phyloP scores from a whole-genome alignment of 352 stramenopile genomes.

The Globisporangium ultimum region DNA sequence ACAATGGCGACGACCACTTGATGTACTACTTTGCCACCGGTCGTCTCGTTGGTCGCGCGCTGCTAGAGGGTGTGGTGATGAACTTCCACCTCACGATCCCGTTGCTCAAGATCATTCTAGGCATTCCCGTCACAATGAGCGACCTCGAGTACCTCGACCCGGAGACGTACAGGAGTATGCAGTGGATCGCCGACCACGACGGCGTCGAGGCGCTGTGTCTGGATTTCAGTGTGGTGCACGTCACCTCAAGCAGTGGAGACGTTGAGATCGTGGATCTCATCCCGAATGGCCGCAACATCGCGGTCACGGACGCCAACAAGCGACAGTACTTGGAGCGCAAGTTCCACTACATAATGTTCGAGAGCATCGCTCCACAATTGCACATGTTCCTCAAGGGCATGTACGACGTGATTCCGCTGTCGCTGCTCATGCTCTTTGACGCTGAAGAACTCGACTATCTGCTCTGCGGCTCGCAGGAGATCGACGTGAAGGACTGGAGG shows the following conservation, averaged over 20 bases:
- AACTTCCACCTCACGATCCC: slow-evolving; percentile 93
- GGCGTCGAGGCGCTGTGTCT: slow-evolving; percentile 47
- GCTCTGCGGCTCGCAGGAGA: slow-evolving; percentile 92
- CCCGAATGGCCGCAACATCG: slow-evolving; percentile 51
- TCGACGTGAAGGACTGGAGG: slow-evolving; percentile 95
- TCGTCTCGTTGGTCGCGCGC: slow-evolving; percentile 49
- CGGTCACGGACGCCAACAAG: slow-evolving; percentile 96
- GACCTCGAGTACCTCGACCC: slow-evolving; percentile 90
- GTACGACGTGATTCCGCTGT: slow-evolving; percentile 94
- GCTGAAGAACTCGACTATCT: slow-evolving; percentile 96
- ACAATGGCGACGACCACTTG: slow-evolving; percentile 66
- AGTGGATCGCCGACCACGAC: slow-evolving; percentile 65
- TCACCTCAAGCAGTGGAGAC: slow-evolving; percentile 10
- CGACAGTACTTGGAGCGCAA: slow-evolving; percentile 91
- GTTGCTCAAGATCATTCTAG: slow-evolving; percentile 97
- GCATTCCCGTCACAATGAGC: slow-evolving; percentile 91
- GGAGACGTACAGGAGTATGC: slow-evolving; percentile 52
- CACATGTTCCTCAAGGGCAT: slow-evolving; percentile 92
- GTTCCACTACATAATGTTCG: slow-evolving; percentile 93
- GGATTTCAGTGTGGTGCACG: slow-evolving; percentile 57
- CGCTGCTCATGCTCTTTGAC: slow-evolving; percentile 94
- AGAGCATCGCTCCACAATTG: slow-evolving; percentile 88
- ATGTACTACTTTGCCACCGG: slow-evolving; percentile 59
- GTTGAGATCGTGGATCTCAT: slow-evolving; percentile 53
- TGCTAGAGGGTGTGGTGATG: slow-evolving; percentile 92